Percentiles rank a stretch among this genome's conserved stretches.
Conservation (phyloP, 305 asterid genomes). For the Fraxinus dipetala region DNA sequence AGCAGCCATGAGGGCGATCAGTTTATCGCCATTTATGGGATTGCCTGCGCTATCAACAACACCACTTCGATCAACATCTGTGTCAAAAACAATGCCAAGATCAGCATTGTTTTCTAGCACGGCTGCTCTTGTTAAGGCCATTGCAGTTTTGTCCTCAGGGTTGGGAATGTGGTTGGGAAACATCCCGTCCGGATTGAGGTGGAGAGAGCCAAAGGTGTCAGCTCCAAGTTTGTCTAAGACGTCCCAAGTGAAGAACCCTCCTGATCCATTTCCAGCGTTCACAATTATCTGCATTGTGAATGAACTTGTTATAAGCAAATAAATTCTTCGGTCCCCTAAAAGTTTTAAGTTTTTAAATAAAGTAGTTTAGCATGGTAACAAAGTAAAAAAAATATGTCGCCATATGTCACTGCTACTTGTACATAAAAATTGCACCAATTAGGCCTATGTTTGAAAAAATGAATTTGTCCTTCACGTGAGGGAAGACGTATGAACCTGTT, state of each 20-base stretch:
- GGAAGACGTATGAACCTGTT: not conserved
- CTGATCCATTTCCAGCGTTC: slow-evolving; percentile 94
- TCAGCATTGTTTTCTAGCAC: slow-evolving; percentile 68
- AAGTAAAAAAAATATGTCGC: not conserved
- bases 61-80: slow-evolving; percentile 87
- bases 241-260: slow-evolving; percentile 91
- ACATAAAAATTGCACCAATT: not conserved
- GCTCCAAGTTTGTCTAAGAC: slow-evolving; percentile 92
- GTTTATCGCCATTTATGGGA: slow-evolving; percentile 75
- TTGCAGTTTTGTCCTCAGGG: slow-evolving; percentile 82
- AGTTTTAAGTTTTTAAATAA: not conserved
- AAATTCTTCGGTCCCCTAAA: not conserved
- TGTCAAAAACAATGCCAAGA: slow-evolving; percentile 85
- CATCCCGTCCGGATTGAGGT: slow-evolving; percentile 90
- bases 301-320: not conserved
- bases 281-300: slow-evolving; percentile 64
- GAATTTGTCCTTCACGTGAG: not conserved
- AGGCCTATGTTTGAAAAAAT: not conserved
- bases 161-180: slow-evolving; percentile 95
- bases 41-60: slow-evolving; percentile 71
- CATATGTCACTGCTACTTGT: not conserved
- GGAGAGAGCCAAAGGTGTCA: slow-evolving; percentile 86
- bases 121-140: slow-evolving; percentile 71
- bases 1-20: slow-evolving; percentile 79
- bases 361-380: not conserved